A percentile compares a stretch with the other conserved stretches of the same genome.
These are phyloP conservation scores for Wickerhamomyces sydowiorum DNA, from an alignment of 805 yeast genomes.

Conservation along the genomic window DNA sequence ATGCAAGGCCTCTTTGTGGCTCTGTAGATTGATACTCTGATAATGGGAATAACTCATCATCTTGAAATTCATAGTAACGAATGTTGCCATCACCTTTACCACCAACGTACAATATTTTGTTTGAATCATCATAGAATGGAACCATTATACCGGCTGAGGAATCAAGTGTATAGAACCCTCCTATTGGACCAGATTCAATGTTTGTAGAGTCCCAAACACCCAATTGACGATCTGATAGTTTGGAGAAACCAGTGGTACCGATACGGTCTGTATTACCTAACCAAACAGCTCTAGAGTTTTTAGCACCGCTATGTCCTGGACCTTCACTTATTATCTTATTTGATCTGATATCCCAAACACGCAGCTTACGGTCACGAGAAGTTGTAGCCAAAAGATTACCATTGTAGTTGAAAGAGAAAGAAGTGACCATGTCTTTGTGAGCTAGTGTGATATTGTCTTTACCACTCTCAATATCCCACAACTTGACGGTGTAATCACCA, in stretches of 20 bases:
- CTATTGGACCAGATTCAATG: slow-evolving; percentile 76
- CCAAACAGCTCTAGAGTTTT: slow-evolving; percentile 86
- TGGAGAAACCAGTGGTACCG: slow-evolving; percentile 91
- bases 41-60: slow-evolving; percentile 75
- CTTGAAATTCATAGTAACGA: slow-evolving; percentile 84
- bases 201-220: slow-evolving; percentile 88
- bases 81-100: slow-evolving; percentile 99
- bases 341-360: slow-evolving; percentile 86
- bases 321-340: slow-evolving; percentile 79
- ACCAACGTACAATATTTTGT: slow-evolving; percentile 76
- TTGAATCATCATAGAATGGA: slow-evolving; percentile 84
- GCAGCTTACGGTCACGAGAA: slow-evolving; percentile 81
- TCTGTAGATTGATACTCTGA: slow-evolving; percentile 88
- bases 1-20: slow-evolving; percentile 95
- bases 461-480: slow-evolving; percentile 84
- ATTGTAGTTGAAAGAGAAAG: slow-evolving; percentile 84
- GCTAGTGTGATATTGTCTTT: slow-evolving; percentile 64
- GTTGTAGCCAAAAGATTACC: slow-evolving; percentile 86
- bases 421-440: slow-evolving; percentile 90
- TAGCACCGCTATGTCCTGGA: slow-evolving; percentile 88
- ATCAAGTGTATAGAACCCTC: slow-evolving; percentile 82
- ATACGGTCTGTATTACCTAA: slow-evolving; percentile 80
- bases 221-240: slow-evolving; percentile 88
- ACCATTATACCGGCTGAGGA: slow-evolving; percentile 89
- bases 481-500: slow-evolving; percentile 82